Conservation (phyloP, 139 green algal genomes). For the Micractinium sp. region DNA sequence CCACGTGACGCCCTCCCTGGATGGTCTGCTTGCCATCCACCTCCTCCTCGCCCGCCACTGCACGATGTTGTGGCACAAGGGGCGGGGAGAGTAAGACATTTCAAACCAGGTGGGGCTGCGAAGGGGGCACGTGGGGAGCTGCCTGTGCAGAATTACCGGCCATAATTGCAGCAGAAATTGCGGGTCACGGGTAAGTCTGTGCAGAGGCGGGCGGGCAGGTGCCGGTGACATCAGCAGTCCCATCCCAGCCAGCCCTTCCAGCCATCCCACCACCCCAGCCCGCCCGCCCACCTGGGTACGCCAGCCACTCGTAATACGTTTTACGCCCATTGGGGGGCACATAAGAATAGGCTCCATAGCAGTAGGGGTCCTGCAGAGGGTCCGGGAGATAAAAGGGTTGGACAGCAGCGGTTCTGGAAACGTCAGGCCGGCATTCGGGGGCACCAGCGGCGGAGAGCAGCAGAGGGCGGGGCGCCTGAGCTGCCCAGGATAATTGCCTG, state of each 20-base stretch:
- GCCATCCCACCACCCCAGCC: neutral
- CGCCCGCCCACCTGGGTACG: conserved; percentile 10
- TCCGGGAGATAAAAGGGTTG: neutral
- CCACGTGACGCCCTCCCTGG: neutral
- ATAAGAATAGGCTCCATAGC: conserved; percentile 38
- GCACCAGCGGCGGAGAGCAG: too few relatives aligned
- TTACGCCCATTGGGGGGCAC: conserved; percentile 18
- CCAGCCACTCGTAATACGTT: conserved; percentile 32
- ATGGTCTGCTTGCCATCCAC: neutral
- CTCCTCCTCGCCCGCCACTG: neutral
- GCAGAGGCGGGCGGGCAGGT: too few relatives aligned
- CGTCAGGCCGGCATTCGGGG: too few relatives aligned
- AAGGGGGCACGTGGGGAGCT: too few relatives aligned
- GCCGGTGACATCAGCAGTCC: too few relatives aligned
- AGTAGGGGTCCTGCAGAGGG: conserved; percentile 28
- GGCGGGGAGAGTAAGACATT: neutral
- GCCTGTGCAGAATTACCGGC: too few relatives aligned
- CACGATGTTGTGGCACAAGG: neutral
- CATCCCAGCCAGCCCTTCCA: neutral
- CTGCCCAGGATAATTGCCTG: too few relatives aligned
- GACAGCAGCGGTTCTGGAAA: too few relatives aligned
- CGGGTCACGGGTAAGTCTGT: too few relatives aligned
- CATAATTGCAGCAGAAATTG: neutral
- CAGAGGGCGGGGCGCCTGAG: too few relatives aligned
- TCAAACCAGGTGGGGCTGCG: neutral